Evolutionary conservation across 331 rosid species (phyloP).

Genomic region (Acacia concinna): DNA sequence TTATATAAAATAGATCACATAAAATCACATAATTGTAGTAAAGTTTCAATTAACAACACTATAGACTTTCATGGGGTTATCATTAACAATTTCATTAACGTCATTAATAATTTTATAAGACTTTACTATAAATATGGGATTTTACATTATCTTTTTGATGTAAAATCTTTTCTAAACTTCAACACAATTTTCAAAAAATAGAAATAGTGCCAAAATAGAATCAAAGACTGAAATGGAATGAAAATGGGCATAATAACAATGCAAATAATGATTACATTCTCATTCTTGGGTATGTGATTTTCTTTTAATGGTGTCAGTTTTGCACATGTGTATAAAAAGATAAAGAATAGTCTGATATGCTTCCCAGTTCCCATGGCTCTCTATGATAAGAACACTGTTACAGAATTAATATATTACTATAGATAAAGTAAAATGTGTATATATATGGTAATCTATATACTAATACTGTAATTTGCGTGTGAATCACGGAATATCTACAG

Average conservation of each 20-base stretch:
- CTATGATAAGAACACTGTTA: background rate
- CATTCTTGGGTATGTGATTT: background rate
- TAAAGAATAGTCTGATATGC: background rate
- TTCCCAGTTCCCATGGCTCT: background rate
- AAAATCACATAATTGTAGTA: too few relatives aligned
- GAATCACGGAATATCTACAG: background rate
- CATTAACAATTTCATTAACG: too few relatives aligned
- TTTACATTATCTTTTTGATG: too few relatives aligned
- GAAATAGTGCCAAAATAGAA: background rate
- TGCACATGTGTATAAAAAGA: background rate
- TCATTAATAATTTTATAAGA: too few relatives aligned
- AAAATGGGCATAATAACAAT: background rate
- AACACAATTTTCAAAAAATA: too few relatives aligned
- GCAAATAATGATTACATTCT: background rate
- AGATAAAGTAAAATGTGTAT: background rate
- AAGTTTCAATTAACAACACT: too few relatives aligned
- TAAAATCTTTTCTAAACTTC: too few relatives aligned
- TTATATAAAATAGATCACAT: too few relatives aligned
- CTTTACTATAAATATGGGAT: too few relatives aligned
- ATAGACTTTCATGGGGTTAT: too few relatives aligned
- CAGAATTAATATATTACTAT: background rate
- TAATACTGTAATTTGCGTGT: background rate
- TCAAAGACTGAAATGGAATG: background rate
- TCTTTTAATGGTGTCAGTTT: background rate
- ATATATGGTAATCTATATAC: background rate